Evolutionary conservation across 176 grass and related monocot genomes (phyloP).

Genomic region (Otatea glauca): DNA sequence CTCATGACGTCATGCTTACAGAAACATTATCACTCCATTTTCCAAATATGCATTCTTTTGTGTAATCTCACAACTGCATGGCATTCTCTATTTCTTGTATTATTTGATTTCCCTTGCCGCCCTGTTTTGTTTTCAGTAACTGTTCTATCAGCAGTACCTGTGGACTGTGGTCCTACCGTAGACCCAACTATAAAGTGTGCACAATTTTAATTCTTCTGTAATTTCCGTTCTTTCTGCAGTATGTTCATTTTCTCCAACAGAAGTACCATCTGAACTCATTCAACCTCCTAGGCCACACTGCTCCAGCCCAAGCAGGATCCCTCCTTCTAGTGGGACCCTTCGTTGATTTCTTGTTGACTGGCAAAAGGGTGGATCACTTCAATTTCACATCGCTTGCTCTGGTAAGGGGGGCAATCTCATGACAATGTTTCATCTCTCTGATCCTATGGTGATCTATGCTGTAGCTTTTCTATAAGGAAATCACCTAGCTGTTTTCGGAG

Average conservation of each 20-base stretch:
- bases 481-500: slow-evolving; percentile 27
- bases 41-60: background rate
- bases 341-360: slow-evolving; percentile 74
- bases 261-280: slow-evolving; percentile 85
- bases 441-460: slow-evolving; percentile 9
- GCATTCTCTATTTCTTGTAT: background rate
- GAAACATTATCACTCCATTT: background rate
- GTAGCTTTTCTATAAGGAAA: slow-evolving; percentile 15
- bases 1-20: background rate
- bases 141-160: background rate
- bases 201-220: slow-evolving; percentile 34
- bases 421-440: background rate
- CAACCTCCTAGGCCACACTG: slow-evolving; percentile 84
- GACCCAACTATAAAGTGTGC: background rate
- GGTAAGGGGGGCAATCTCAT: slow-evolving; percentile 55
- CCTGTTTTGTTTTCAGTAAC: background rate
- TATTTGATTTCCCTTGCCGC: slow-evolving; percentile 2
- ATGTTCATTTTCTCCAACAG: slow-evolving; percentile 77
- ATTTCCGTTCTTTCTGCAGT: slow-evolving; percentile 52
- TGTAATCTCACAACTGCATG: background rate
- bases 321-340: slow-evolving; percentile 78
- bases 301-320: slow-evolving; percentile 76
- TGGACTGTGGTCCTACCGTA: background rate
- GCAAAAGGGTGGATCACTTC: slow-evolving; percentile 78
- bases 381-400: slow-evolving; percentile 57